These are phyloP conservation scores for Fomitopsis serialis DNA, from an alignment of 768 basidiomycete species.

Conservation along the genomic window DNA sequence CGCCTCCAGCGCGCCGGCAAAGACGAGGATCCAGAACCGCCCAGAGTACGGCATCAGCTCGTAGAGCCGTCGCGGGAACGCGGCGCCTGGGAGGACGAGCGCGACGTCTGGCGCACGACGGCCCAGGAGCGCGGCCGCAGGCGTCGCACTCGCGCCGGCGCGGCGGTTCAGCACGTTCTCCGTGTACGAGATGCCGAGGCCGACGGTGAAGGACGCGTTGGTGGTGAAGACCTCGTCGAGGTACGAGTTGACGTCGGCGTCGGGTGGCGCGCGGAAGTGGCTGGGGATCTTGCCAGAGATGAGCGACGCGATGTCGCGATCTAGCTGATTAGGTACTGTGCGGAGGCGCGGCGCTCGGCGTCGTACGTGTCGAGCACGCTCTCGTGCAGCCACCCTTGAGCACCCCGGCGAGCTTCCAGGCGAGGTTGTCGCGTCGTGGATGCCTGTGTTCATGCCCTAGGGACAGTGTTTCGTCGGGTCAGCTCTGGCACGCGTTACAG, in stretches of 20 bases:
- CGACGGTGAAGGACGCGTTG: neutral
- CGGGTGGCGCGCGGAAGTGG: neutral
- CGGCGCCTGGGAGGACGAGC: neutral
- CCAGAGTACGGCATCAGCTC: neutral
- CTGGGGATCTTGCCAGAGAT: neutral
- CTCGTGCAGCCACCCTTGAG: neutral
- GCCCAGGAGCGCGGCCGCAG: neutral
- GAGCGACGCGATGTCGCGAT: neutral
- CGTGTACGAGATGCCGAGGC: neutral
- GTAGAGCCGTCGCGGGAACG: neutral
- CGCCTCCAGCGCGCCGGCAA: neutral
- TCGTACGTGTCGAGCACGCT: neutral
- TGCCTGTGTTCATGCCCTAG: conserved; percentile 1
- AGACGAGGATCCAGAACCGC: neutral
- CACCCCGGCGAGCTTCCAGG: neutral
- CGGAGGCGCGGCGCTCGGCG: neutral
- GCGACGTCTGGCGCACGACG: neutral
- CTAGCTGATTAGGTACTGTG: neutral
- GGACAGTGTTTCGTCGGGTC: too few species aligned
- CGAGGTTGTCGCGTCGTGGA: neutral
- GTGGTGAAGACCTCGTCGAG: neutral
- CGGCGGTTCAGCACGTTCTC: neutral
- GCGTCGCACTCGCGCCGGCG: neutral
- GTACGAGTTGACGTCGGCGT: neutral
- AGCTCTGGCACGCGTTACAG: too few species aligned